These are phyloP conservation scores for Poa pratensis DNA, from an alignment of 176 grass and related monocot species.

Conservation along the genomic window DNA sequence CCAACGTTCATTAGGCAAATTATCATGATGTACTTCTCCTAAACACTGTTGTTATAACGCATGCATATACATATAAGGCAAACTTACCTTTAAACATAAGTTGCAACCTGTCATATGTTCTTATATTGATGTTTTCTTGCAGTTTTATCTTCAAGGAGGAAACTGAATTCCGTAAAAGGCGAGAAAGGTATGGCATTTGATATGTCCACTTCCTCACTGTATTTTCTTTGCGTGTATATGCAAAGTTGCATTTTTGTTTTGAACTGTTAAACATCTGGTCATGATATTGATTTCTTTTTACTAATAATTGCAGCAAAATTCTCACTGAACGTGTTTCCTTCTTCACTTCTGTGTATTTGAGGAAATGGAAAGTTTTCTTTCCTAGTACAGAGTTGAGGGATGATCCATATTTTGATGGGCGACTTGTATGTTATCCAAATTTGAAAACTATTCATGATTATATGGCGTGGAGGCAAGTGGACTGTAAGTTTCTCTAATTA, in stretches of 20 bases:
- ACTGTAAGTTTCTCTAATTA: too few species aligned
- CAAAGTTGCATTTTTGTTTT: conserved; percentile 12
- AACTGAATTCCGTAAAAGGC: conserved; percentile 69
- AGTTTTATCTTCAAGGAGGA: conserved; percentile 79
- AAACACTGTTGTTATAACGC: background rate
- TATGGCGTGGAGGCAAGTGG: too few species aligned
- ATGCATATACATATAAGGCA: background rate
- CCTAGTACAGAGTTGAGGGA: too few species aligned
- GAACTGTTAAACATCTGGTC: background rate
- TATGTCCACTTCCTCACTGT: background rate
- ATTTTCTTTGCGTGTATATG: background rate
- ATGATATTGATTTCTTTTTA: conserved; percentile 33
- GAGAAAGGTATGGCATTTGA: conserved; percentile 51
- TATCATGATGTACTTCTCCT: background rate
- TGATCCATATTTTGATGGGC: too few species aligned
- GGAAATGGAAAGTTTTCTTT: conserved; percentile 55
- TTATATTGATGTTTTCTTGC: conserved; percentile 34
- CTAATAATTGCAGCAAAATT: conserved; percentile 67
- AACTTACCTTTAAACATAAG: background rate
- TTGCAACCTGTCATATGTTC: background rate
- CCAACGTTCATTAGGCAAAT: background rate
- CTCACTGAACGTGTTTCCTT: conserved; percentile 67
- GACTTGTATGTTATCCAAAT: too few species aligned
- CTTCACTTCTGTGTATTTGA: conserved; percentile 74
- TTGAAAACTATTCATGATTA: too few species aligned